Evolutionary conservation across 768 basidiomycete genomes (phyloP).

Genomic region (Cystofilobasidium capitatum): DNA sequence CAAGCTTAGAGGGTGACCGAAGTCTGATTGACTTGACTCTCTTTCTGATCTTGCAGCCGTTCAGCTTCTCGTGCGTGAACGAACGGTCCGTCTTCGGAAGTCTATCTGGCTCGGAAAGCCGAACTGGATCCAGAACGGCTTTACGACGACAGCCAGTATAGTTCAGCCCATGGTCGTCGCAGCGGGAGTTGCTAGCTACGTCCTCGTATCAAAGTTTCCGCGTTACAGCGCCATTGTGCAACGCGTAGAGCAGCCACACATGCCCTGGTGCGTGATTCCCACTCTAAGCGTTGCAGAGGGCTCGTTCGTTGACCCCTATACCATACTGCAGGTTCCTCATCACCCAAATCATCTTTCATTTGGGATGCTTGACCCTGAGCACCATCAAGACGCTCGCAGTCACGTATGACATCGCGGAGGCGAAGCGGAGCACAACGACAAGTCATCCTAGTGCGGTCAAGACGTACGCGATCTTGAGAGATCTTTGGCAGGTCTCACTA

Average conservation of each 20-base stretch:
- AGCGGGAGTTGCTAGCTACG: background rate
- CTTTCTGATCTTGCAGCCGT: background rate
- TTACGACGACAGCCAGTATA: background rate
- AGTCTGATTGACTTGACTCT: too few species aligned
- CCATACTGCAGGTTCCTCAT: background rate
- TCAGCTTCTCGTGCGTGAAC: background rate
- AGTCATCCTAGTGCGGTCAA: background rate
- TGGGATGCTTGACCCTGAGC: background rate
- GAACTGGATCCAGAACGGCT: background rate
- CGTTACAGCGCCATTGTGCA: background rate
- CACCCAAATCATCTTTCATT: background rate
- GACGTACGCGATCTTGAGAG: background rate
- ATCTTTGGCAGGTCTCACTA: background rate
- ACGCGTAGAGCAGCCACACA: background rate
- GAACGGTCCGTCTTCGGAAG: background rate
- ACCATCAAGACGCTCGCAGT: background rate
- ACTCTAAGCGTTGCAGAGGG: too few species aligned
- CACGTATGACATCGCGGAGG: background rate
- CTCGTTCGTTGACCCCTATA: too few species aligned
- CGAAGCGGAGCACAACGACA: background rate
- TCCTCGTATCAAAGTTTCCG: background rate
- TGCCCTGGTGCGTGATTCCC: too few species aligned
- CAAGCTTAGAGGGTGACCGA: too few species aligned
- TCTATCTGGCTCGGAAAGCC: conserved; percentile 2
- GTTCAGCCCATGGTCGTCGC: background rate